Percentiles rank a stretch among this genome's conserved stretches.
Evolutionary conservation across 2,329 filamentous ascomycete genomes (phyloP).

Genomic region (Phoma herbarum): DNA sequence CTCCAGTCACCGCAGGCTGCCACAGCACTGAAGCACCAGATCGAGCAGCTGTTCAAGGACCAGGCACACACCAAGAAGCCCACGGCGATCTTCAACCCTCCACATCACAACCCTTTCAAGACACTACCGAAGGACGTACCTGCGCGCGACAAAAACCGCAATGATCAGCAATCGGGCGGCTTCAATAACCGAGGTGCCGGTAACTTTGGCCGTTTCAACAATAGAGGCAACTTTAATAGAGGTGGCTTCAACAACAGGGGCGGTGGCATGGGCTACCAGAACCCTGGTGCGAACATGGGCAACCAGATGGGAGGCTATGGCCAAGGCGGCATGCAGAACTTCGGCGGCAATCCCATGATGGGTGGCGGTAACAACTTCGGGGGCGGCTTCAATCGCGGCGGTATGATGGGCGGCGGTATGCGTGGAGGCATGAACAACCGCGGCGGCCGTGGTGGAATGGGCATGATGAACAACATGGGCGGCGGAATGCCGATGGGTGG

Average conservation of each 20-base stretch:
- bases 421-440: conserved; percentile 59
- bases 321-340: conserved; percentile 56
- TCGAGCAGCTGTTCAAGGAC: conserved; percentile 71
- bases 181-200: conserved; percentile 54
- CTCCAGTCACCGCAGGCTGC: conserved; percentile 85
- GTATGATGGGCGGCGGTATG: conserved; percentile 48
- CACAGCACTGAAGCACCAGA: conserved; percentile 81
- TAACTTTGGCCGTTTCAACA: conserved; percentile 41
- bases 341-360: conserved; percentile 50
- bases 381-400: conserved; percentile 54
- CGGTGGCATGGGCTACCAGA: conserved; percentile 19
- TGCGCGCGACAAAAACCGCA: conserved; percentile 71
- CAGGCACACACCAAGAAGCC: conserved; percentile 71
- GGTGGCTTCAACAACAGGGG: conserved; percentile 46
- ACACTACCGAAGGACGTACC: conserved; percentile 90
- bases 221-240: conserved; percentile 46
- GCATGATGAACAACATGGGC: conserved; percentile 51
- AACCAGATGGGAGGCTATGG: conserved; percentile 57
- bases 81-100: conserved; percentile 76
- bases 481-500: conserved; percentile 49
- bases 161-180: conserved; percentile 58
- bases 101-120: conserved; percentile 84
- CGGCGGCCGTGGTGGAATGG: conserved; percentile 49
- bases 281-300: conserved; percentile 45
- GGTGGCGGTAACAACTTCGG: conserved; percentile 51